These are phyloP conservation scores for Moelleriella libera DNA, from an alignment of 2,329 filamentous ascomycete genomes.

Conservation along the genomic window DNA sequence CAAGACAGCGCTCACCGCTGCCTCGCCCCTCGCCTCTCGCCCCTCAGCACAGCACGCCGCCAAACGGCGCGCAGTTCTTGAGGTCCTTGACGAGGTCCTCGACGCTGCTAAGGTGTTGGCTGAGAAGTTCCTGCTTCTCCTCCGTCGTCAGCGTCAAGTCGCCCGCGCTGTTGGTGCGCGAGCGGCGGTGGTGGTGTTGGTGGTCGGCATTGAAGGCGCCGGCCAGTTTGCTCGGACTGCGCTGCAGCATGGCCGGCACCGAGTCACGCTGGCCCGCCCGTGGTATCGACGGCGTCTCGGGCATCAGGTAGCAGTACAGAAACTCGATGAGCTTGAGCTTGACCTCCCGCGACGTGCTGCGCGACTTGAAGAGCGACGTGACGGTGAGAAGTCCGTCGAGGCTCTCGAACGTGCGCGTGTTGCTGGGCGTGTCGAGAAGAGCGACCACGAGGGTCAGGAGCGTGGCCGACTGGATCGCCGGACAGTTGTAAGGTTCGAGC, in stretches of 20 bases:
- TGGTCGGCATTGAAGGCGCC: constrained; percentile 32
- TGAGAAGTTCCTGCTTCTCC: constrained; percentile 70
- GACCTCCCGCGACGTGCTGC: constrained; percentile 72
- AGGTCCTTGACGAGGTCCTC: constrained; percentile 77
- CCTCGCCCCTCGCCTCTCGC: no score
- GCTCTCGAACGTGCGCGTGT: constrained; percentile 82
- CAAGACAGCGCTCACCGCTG: no score
- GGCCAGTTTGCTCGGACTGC: constrained; percentile 54
- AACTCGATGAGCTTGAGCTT: constrained; percentile 97
- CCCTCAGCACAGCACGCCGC: constrained; percentile 35
- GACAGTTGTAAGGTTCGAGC: constrained; percentile 82
- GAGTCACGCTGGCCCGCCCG: constrained; percentile 29
- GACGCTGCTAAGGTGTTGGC: constrained; percentile 66
- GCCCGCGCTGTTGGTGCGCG: constrained; percentile 20
- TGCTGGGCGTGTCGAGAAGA: constrained; percentile 71
- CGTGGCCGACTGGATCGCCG: constrained; percentile 79
- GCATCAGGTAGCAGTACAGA: constrained; percentile 97
- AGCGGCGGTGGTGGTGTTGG: constrained; percentile 7
- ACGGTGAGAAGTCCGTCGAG: constrained; percentile 86
- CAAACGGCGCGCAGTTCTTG: constrained; percentile 64
- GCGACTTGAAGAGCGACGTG: constrained; percentile 83
- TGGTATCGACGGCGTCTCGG: constrained; percentile 55
- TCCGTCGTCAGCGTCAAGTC: constrained; percentile 49
- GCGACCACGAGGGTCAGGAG: constrained; percentile 83
- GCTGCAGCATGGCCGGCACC: constrained; percentile 41